Evolutionary conservation across 305 asterid genomes (phyloP).

Genomic region (Fraxinus xanthoxyloides): DNA sequence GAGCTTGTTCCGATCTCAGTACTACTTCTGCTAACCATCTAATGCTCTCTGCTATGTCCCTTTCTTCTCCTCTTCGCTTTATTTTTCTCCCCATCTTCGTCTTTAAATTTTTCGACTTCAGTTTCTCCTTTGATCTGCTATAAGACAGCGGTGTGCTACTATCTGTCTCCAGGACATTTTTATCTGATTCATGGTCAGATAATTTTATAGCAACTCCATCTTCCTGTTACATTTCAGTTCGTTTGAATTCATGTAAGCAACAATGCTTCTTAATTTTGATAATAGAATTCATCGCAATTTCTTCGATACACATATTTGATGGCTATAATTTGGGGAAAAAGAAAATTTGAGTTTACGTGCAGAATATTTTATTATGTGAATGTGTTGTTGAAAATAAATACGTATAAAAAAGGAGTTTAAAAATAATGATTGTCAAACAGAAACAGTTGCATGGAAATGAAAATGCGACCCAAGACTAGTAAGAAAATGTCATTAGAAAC

Average conservation of each 20-base stretch:
- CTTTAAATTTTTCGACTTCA: constrained; percentile 21
- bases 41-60: constrained; percentile 68
- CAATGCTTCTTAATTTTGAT: neutral
- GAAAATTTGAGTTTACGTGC: too few relatives aligned
- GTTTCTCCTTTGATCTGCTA: constrained; percentile 27
- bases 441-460: too few relatives aligned
- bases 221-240: constrained; percentile 28
- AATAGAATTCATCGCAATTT: neutral
- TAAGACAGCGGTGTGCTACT: constrained; percentile 63
- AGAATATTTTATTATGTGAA: too few relatives aligned
- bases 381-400: too few relatives aligned
- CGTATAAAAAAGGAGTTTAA: too few relatives aligned
- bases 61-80: constrained; percentile 43
- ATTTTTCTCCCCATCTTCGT: constrained; percentile 24
- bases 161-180: constrained; percentile 39
- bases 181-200: constrained; percentile 36
- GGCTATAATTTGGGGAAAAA: too few relatives aligned
- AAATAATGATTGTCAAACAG: too few relatives aligned
- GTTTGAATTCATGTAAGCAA: neutral
- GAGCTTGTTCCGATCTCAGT: constrained; percentile 63
- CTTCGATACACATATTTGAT: neutral
- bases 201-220: constrained; percentile 39
- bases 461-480: too few relatives aligned
- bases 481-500: too few relatives aligned
- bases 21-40: constrained; percentile 68